These are phyloP conservation scores for Smittium mucronatum DNA, from an alignment of 371 early-diverging fungal species.

Conservation along the genomic window DNA sequence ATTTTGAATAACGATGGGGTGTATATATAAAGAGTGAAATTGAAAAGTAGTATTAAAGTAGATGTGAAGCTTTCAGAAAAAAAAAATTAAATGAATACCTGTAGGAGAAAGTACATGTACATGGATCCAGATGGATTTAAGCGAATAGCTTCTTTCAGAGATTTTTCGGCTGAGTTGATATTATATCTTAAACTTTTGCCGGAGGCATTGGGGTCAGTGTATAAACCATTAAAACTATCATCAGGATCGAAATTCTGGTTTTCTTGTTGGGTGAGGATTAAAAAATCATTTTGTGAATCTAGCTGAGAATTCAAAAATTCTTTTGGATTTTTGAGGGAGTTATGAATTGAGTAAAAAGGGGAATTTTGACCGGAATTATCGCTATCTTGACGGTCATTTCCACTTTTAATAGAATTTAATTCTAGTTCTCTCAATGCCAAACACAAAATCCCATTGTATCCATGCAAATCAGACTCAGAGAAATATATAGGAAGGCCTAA, in stretches of 20 bases:
- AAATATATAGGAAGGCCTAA: conserved; percentile 3
- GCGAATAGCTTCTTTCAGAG: conserved; percentile 2
- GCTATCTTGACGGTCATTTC: too few relatives aligned
- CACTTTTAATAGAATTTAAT: not conserved
- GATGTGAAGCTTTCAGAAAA: too few relatives aligned
- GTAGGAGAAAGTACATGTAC: not conserved
- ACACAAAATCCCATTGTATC: conserved; percentile 6
- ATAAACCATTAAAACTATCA: not conserved
- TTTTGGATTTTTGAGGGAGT: too few relatives aligned
- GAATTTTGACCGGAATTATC: too few relatives aligned
- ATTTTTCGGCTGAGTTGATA: not conserved
- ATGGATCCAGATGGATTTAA: not conserved
- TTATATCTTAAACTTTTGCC: not conserved
- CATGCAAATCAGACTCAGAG: conserved; percentile 6
- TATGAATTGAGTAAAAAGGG: too few relatives aligned
- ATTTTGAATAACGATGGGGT: not conserved
- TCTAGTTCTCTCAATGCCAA: conserved; percentile 4
- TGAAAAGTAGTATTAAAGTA: too few relatives aligned
- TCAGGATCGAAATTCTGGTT: not conserved
- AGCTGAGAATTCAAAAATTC: not conserved
- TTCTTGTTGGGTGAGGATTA: not conserved
- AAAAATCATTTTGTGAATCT: not conserved
- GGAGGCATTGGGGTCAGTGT: not conserved
- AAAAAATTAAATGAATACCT: not conserved
- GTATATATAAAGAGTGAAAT: too few relatives aligned